Evolutionary conservation across 305 asterid genomes (phyloP).

Genomic region (Fraxinus paxiana): DNA sequence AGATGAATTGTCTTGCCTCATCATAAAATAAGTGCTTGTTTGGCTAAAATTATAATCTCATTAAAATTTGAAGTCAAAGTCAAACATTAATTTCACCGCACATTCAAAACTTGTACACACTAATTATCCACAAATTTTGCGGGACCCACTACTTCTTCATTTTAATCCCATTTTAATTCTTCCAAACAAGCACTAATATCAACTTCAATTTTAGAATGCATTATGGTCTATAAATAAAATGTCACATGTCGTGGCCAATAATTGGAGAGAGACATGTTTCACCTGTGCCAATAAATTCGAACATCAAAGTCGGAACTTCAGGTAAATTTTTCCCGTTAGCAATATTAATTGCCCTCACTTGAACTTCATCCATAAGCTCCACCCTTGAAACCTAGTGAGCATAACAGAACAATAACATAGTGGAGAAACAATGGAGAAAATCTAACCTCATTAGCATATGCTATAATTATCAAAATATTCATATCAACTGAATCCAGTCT

Average conservation of each 20-base stretch:
- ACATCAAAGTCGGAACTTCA: conserved; percentile 91
- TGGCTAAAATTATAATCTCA: neutral
- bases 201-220: neutral
- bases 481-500: neutral
- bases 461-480: neutral
- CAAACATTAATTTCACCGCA: conserved; percentile 53
- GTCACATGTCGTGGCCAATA: neutral
- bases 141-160: neutral
- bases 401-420: neutral
- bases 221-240: neutral
- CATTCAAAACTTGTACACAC: neutral
- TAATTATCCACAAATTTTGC: neutral
- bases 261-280: conserved; percentile 12
- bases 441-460: neutral
- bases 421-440: conserved; percentile 20
- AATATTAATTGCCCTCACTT: conserved; percentile 76
- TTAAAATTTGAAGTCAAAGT: conserved; percentile 35
- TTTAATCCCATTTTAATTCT: neutral
- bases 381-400: conserved; percentile 74
- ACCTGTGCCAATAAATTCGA: conserved; percentile 98
- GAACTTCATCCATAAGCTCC: conserved; percentile 97
- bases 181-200: neutral
- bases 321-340: conserved; percentile 88
- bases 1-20: neutral
- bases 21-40: neutral